A percentile compares a stretch with the other conserved stretches of the same genome.
Conservation (phyloP, 257 asterid species). For the Plantago major region DNA sequence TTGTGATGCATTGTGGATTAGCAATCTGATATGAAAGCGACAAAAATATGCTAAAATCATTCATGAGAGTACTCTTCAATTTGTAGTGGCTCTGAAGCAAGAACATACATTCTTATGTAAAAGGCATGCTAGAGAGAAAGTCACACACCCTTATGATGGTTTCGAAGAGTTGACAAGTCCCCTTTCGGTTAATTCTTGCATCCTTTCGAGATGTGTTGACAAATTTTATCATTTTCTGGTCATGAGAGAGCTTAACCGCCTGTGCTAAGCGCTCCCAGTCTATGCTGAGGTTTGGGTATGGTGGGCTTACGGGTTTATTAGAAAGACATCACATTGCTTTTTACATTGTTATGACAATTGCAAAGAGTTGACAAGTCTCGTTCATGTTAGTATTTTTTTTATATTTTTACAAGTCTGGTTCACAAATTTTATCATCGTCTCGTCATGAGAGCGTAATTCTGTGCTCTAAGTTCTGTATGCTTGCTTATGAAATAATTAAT, state of each 20-base stretch:
- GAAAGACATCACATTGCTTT: too few relatives aligned
- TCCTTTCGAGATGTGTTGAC: slow-evolving; percentile 10
- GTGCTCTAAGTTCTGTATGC: neutral
- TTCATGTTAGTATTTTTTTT: too few relatives aligned
- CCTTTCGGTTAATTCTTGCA: neutral
- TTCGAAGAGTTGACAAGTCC: neutral
- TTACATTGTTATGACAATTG: too few relatives aligned
- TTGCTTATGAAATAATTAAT: slow-evolving; percentile 17
- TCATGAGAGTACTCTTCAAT: slow-evolving; percentile 2
- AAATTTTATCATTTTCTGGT: slow-evolving; percentile 1
- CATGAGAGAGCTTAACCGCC: too few relatives aligned
- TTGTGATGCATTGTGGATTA: slow-evolving; percentile 9
- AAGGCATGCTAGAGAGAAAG: slow-evolving; percentile 5
- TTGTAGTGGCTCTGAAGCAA: slow-evolving; percentile 16
- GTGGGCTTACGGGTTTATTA: too few relatives aligned
- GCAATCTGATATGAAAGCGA: slow-evolving; percentile 7
- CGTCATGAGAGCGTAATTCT: neutral
- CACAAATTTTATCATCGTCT: too few relatives aligned
- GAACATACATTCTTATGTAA: slow-evolving; percentile 7
- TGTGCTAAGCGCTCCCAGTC: too few relatives aligned
- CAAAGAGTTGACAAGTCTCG: too few relatives aligned
- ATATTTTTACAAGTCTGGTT: too few relatives aligned
- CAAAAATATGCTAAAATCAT: neutral
- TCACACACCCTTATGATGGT: slow-evolving; percentile 13
- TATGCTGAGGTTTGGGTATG: too few relatives aligned